A percentile compares a stretch with the other conserved stretches of the same genome.
Conservation (phyloP, 2,329 filamentous ascomycete species). For the Colletotrichum paranaense region DNA sequence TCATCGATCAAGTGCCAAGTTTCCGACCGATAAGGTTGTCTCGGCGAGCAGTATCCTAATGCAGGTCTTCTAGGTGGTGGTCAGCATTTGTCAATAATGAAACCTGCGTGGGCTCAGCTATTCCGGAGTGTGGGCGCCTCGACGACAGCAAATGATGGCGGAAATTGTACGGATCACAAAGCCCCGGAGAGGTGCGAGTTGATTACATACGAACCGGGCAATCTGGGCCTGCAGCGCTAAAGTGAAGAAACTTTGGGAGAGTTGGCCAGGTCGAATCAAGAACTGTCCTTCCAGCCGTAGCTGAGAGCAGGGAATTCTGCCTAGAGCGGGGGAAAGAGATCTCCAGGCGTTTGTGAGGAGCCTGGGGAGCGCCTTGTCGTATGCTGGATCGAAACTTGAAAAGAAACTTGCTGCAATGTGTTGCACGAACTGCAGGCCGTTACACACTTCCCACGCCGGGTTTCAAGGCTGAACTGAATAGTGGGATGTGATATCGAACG, state of each 20-base stretch:
- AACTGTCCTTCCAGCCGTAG: conserved; percentile 8
- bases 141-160: neutral
- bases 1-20: neutral
- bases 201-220: neutral
- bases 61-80: neutral
- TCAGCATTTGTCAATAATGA: neutral
- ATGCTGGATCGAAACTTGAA: neutral
- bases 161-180: neutral
- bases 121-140: neutral
- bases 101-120: neutral
- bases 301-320: neutral
- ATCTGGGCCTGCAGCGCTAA: neutral
- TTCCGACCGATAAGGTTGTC: conserved; percentile 8
- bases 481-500: neutral
- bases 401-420: neutral
- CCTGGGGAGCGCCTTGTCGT: neutral
- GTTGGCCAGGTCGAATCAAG: neutral
- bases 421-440: neutral
- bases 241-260: neutral
- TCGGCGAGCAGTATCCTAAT: neutral
- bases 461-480: conserved; percentile 10
- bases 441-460: neutral
- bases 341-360: too few species aligned
- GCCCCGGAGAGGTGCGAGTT: neutral
- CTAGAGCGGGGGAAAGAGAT: neutral